Evolutionary conservation across 495 filamentous ascomycete genomes (phyloP), one percentile per base, ranked within the genome.

Genomic region (Aspergillus incahuasiensis): DNA sequence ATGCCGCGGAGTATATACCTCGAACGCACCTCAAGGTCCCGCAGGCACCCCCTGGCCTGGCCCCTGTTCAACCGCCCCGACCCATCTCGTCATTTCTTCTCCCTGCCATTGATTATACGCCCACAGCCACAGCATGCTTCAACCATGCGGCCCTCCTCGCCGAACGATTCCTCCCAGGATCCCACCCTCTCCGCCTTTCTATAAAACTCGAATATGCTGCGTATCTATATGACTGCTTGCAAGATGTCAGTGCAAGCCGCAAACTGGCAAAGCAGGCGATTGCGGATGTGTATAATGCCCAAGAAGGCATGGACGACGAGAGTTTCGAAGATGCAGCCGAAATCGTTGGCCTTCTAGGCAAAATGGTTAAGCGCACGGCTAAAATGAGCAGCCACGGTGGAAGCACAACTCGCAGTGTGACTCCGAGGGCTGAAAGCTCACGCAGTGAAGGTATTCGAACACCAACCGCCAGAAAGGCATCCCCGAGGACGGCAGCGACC

Each of bases 171-270:
- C 79, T 97, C 16, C 88, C 91, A 55, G 91, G 91, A 28, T 91
- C 89, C 0, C 90, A 97, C 58, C 94, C 94, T 1, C 79, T 98
- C 15, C 87, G 94, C 2, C 78, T 98, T 0, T 94, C 89, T 0
- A 87, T 96, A 15, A 95, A 95, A 57, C 85, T 95, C 11, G 94
- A 98, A 70, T 94, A 91, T 66, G 82, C 86, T n/a, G 94, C 92
- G 1, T 98, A 96, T 64, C 77, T 96, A 5, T 96, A 94, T 75
- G 94, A 98, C 64, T 97, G 92, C 63, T 77, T 91, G 7, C 89
- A 94, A 62, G 92, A 97, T 57, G 72, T 79, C 48, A 83, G 87
- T 19, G 82, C 78, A 40, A 88, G 88, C 51, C 79, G 91, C 12
- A 79, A 81, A 22, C 61, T 96, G 1, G 95, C 94, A 3, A 86